A percentile compares a stretch with the other conserved stretches of the same genome.
Conservation (phyloP, 2,329 filamentous ascomycete genomes). For the Cercospora nicotianae region DNA sequence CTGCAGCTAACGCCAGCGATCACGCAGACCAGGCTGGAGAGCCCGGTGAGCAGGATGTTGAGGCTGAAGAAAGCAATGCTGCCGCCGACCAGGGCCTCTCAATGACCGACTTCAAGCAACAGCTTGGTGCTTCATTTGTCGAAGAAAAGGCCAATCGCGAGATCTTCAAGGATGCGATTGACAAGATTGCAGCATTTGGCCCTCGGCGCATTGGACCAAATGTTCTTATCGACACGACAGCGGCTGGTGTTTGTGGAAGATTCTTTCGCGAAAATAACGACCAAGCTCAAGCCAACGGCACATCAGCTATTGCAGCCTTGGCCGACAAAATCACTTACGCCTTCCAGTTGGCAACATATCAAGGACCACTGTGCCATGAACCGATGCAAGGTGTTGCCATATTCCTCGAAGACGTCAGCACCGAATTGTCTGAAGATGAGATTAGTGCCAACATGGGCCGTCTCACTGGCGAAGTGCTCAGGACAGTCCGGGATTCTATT, state of each 20-base stretch:
- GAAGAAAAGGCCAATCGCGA: constrained; percentile 72
- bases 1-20: constrained; percentile 35
- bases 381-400: constrained; percentile 92
- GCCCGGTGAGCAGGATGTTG: constrained; percentile 43
- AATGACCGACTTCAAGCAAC: constrained; percentile 71
- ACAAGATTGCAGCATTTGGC: constrained; percentile 87
- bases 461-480: constrained; percentile 90
- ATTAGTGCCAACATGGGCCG: constrained; percentile 69
- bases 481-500: constrained; percentile 80
- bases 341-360: constrained; percentile 86
- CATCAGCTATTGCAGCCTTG: constrained; percentile 49
- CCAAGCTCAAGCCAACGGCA: constrained; percentile 24
- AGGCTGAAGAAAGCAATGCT: constrained; percentile 52
- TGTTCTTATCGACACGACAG: constrained; percentile 79
- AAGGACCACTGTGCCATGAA: constrained; percentile 89
- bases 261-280: constrained; percentile 48
- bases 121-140: constrained; percentile 69
- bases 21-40: constrained; percentile 38
- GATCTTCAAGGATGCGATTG: constrained; percentile 71
- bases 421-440: constrained; percentile 58
- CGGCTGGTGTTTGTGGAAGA: constrained; percentile 68
- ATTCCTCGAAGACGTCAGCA: constrained; percentile 75
- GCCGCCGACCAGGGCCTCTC: constrained; percentile 63
- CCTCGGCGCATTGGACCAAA: constrained; percentile 84
- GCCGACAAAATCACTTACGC: constrained; percentile 89